phyloP scores from a whole-genome alignment of 768 basidiomycete genomes.

The Lepiota brunneoincarnata region DNA sequence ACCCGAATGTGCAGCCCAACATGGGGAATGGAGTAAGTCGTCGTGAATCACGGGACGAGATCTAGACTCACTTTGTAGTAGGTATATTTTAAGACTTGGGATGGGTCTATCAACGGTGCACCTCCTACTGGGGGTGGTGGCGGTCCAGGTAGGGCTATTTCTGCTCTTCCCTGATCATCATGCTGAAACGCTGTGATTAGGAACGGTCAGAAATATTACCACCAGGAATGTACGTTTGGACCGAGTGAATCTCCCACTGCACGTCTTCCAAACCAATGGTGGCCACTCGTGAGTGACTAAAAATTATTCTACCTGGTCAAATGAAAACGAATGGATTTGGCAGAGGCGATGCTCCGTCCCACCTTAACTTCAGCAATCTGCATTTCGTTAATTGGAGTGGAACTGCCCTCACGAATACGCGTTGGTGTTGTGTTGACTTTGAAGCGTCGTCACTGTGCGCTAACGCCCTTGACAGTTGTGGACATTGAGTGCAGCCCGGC shows the following conservation, averaged over 20 bases:
- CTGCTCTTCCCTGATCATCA: not conserved
- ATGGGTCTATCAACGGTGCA: slow-evolving; percentile 44
- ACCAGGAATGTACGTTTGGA: slow-evolving; percentile 43
- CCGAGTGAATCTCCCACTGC: slow-evolving; percentile 28
- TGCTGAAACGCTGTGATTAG: slow-evolving; percentile 22
- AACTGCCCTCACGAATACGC: slow-evolving; percentile 39
- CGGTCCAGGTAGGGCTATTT: slow-evolving; percentile 36
- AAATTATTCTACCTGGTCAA: slow-evolving; percentile 31
- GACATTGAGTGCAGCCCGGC: slow-evolving; percentile 50
- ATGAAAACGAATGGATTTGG: slow-evolving; percentile 21
- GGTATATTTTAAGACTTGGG: slow-evolving; percentile 61
- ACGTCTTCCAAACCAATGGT: slow-evolving; percentile 11
- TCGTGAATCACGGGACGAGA: not conserved
- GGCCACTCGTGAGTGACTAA: slow-evolving; percentile 18
- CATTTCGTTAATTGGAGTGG: slow-evolving; percentile 48
- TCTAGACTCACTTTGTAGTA: slow-evolving; percentile 16
- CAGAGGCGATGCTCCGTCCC: slow-evolving; percentile 33
- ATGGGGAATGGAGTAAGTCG: slow-evolving; percentile 50
- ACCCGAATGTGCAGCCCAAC: slow-evolving; percentile 50
- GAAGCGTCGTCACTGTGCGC: not conserved
- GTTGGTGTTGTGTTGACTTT: not conserved
- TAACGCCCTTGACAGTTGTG: slow-evolving; percentile 32
- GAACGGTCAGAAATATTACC: slow-evolving; percentile 43
- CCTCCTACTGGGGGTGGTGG: slow-evolving; percentile 60
- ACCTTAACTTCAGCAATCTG: slow-evolving; percentile 43